Evolutionary conservation across 2,329 filamentous ascomycete species (phyloP).

Genomic region (Aschersonia sp.): DNA sequence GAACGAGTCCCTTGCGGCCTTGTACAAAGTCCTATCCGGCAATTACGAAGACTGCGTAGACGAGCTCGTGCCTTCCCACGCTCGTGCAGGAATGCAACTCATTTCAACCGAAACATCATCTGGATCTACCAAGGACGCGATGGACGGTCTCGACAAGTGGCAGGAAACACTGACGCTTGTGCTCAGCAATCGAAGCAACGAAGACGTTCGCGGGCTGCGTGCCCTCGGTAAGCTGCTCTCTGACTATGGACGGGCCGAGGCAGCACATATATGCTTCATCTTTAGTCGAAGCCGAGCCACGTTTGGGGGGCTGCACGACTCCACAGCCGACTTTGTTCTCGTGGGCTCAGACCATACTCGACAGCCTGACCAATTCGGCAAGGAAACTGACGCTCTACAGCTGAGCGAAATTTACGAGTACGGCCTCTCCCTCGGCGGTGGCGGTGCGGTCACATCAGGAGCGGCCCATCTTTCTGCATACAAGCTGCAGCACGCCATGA

Average conservation of each 20-base stretch:
- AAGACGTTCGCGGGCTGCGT: conserved; percentile 63
- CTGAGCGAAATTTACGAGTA: conserved; percentile 97
- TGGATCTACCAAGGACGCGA: conserved; percentile 51
- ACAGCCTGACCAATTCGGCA: conserved; percentile 55
- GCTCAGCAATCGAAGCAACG: conserved; percentile 71
- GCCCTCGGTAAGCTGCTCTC: conserved; percentile 70
- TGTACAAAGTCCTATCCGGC: conserved; percentile 89
- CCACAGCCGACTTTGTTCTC: conserved; percentile 63
- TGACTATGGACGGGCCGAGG: conserved; percentile 77
- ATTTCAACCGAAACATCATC: conserved; percentile 57
- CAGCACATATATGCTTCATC: conserved; percentile 85
- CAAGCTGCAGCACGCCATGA: conserved; percentile 78
- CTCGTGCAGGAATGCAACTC: conserved; percentile 81
- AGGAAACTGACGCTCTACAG: conserved; percentile 74
- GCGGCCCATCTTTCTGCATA: conserved; percentile 79
- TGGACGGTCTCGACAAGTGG: conserved; percentile 87
- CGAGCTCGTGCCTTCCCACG: conserved; percentile 85
- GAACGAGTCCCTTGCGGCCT: conserved; percentile 74
- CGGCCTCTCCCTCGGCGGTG: conserved; percentile 56
- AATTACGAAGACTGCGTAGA: conserved; percentile 92
- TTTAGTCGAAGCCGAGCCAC: conserved; percentile 60
- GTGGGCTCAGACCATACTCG: conserved; percentile 71
- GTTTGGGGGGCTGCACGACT: conserved; percentile 74
- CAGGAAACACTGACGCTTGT: conserved; percentile 77
- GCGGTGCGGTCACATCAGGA: conserved; percentile 32